These are phyloP conservation scores for Cardamine chenopodiifolia DNA, from an alignment of 345 rosid species.

Conservation along the genomic window DNA sequence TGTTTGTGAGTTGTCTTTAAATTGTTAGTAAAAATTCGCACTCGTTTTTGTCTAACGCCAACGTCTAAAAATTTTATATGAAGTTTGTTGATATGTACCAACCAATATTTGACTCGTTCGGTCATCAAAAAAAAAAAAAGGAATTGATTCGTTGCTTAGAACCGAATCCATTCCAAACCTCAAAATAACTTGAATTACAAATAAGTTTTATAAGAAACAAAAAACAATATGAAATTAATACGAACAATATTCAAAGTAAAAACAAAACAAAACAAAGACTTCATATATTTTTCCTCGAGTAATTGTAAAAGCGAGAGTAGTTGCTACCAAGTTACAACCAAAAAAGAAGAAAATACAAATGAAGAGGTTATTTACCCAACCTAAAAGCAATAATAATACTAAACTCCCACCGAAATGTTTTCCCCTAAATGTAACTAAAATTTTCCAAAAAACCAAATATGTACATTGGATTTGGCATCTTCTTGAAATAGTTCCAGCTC, in stretches of 20 bases:
- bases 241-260: conserved; percentile 42
- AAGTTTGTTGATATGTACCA: conserved; percentile 48
- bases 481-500: too few species aligned
- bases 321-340: conserved; percentile 7
- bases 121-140: too few species aligned
- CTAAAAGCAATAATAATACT: too few species aligned
- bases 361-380: too few species aligned
- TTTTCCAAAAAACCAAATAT: too few species aligned
- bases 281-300: conserved; percentile 11
- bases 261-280: not conserved
- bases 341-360: not conserved
- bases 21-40: not conserved
- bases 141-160: conserved; percentile 17
- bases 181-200: conserved; percentile 13
- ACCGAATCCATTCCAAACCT: conserved; percentile 18
- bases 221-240: too few species aligned
- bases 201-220: conserved; percentile 17
- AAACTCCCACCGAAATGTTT: too few species aligned
- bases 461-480: too few species aligned
- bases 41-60: conserved; percentile 14
- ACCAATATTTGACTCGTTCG: conserved; percentile 29
- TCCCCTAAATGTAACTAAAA: too few species aligned
- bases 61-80: too few species aligned
- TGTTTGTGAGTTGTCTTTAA: not conserved
- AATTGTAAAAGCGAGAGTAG: conserved; percentile 7